These are phyloP conservation scores for Chalciporus pseudorubinellus DNA, from an alignment of 768 basidiomycete species.

Conservation along the genomic window DNA sequence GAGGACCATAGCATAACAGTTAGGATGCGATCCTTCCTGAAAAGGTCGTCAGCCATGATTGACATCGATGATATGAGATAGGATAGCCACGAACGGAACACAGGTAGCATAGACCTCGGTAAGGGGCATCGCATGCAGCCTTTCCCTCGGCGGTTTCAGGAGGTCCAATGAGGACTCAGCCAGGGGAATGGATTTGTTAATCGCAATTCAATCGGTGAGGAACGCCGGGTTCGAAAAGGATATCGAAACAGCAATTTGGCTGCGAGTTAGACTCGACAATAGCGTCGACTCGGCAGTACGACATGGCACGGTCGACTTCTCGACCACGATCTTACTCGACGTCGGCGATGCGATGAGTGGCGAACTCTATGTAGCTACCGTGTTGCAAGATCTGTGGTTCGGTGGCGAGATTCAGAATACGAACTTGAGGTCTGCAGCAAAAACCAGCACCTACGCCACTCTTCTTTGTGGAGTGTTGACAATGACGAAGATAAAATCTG, in stretches of 20 bases:
- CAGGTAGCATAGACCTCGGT: conserved; percentile 89
- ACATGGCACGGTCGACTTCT: conserved; percentile 99
- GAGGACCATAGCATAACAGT: conserved; percentile 99
- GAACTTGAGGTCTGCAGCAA: conserved; percentile 97
- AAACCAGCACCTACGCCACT: conserved; percentile 95
- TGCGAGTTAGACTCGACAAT: conserved; percentile 98
- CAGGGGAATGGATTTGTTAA: conserved; percentile 84
- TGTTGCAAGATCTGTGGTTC: conserved; percentile 6
- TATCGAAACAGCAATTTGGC: conserved; percentile 88
- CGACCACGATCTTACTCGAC: conserved; percentile 98
- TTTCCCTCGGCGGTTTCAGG: conserved; percentile 86
- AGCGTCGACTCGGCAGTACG: conserved; percentile 98
- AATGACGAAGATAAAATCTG: conserved; percentile 96
- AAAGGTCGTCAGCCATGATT: conserved; percentile 1
- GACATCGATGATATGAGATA: neutral
- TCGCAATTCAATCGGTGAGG: conserved; percentile 97
- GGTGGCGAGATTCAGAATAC: conserved; percentile 28
- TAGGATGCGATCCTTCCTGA: conserved; percentile 72
- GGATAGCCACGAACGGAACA: conserved; percentile 71
- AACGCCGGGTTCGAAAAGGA: conserved; percentile 99
- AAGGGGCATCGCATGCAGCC: conserved; percentile 74
- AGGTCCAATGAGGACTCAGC: conserved; percentile 96
- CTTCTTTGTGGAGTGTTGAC: conserved; percentile 99
- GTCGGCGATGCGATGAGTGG: conserved; percentile 92
- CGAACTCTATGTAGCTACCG: conserved; percentile 90